Evolutionary conservation across 192 early-diverging fungal genomes (phyloP), one percentile per base, ranked within the genome.

Genomic region (Rhizophagus prolifer): DNA sequence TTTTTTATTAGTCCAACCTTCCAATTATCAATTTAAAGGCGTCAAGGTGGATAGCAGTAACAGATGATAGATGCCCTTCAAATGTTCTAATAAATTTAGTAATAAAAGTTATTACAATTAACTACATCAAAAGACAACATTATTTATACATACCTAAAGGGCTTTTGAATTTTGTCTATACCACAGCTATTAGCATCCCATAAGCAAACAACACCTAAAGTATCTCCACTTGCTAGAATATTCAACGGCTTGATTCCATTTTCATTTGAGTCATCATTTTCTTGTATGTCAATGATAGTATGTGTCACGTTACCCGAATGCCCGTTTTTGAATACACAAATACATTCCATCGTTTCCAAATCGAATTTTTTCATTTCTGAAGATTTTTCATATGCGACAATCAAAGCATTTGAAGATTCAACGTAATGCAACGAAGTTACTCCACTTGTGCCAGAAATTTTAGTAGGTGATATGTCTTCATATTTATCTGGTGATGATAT

Each of bases 181-280:
- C 87, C 50, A 54, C 50, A 44, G 41, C 10, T 19, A n/a, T 54
- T 84, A 4, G 79, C 59, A 28, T 85, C 80, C 83, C 85, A 88
- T 25, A 88, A 41, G 66, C 78, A 85, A 21, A 88, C 63, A 2
- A 41, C 74, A n/a, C 87, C 87, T 14, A 62, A 26, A 31, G 69
- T 72, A 63, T 88, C 87, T 19, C 87, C 87, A n/a, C 84, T 83
- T 2, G 72, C 86, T n/a, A 87, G 47, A 23, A 86, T 59, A 23
- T 41, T 54, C 38, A 13, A 19, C 58, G 19, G 16, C 6, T 54
- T 54, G 19, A 54, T 54, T 6, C 50, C 50, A 54, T 21, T 7
- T 21, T 54, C 50, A 54, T 21, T 54, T 54, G 50, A 21, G 16
- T 16, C 16, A 16, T 5, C 21, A 54, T 54, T 21, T 54, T 54